Base-by-base conservation (phyloP, 208 protist species). In the Acanthamoeba healyi region DNA sequence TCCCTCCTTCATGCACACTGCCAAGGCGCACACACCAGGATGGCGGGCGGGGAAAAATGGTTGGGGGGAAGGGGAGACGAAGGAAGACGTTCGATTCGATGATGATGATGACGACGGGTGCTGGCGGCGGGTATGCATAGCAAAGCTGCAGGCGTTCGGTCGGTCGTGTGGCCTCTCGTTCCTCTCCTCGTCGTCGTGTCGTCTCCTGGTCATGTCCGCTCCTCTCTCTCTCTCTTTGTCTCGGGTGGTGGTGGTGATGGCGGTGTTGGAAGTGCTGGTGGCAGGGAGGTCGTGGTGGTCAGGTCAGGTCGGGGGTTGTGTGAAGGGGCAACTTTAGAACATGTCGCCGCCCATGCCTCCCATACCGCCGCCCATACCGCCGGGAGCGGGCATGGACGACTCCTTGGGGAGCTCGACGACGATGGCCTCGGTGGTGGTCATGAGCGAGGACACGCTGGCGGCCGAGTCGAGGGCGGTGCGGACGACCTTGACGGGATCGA, bases 401-500 rank as follows among this genome's bases (percentile, higher is more conserved):
- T 97, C 88, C 94, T 96, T 95, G 77, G 97, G 97, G 32, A 96
- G 63, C 72, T 98, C 96, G 79, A 97, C 95, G 34, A 99, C 96
- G 82, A 98, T 98, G 56, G 97, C 98, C 96, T 99, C 99, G 38
- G 99, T 99, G 5, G 99, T 99, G 94, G 99, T 99, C 98, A 99
- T 99, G 36, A 99, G 97, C 38, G 98, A 98, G 7, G 99, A 98
- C 29, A 99, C 99, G 65, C 97, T 98, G 91, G 98, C 97, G 46
- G 99, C 98, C 94, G 99, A 99, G 51, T 98, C 96, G 40, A 99
- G 96, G 26, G 99, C 99, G 26, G 99, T 99, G 82, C 98, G 97
- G 87, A 99, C 99, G n/a, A 99, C 99, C 97, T 99, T 99, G 77
- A 98, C 98, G 87, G 99, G 99, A 97, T 99, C 99, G 95, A 99